phyloP scores from a whole-genome alignment of 768 basidiomycete genomes.

The Serendipita vermifera region DNA sequence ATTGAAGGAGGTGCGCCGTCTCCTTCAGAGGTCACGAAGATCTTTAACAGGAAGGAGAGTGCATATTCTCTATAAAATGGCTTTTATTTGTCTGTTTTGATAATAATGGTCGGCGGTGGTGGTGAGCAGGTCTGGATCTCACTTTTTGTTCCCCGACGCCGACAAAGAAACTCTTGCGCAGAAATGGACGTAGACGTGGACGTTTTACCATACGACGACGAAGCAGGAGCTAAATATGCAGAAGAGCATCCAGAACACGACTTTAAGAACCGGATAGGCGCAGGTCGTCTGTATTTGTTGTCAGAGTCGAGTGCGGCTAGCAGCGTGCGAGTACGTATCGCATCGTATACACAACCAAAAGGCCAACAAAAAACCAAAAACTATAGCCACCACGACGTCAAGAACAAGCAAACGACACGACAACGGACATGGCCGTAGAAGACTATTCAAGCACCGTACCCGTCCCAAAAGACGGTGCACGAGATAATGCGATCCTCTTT shows the following conservation, averaged over 20 bases:
- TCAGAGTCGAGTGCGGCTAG: neutral
- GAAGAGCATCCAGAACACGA: slow-evolving; percentile 2
- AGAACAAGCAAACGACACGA: neutral
- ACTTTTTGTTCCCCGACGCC: no score
- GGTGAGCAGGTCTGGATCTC: no score
- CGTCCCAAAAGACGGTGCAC: no score
- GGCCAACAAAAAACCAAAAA: no score
- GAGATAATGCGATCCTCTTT: slow-evolving; percentile 53
- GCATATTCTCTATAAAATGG: no score
- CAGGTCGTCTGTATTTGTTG: neutral
- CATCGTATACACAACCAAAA: neutral
- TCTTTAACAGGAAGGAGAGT: no score
- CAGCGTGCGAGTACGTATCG: neutral
- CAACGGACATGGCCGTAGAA: neutral
- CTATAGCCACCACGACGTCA: neutral
- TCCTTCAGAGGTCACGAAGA: no score
- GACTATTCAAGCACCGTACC: no score
- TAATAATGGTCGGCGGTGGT: no score
- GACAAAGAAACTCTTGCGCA: no score
- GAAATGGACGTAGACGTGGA: neutral
- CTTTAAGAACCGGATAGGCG: neutral
- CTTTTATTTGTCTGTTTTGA: no score
- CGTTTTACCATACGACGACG: slow-evolving; percentile 4
- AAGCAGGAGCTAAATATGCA: neutral
- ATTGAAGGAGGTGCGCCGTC: no score